Base-by-base conservation (phyloP, 371 early-diverging fungal species). In the Mucor plumbeus region DNA sequence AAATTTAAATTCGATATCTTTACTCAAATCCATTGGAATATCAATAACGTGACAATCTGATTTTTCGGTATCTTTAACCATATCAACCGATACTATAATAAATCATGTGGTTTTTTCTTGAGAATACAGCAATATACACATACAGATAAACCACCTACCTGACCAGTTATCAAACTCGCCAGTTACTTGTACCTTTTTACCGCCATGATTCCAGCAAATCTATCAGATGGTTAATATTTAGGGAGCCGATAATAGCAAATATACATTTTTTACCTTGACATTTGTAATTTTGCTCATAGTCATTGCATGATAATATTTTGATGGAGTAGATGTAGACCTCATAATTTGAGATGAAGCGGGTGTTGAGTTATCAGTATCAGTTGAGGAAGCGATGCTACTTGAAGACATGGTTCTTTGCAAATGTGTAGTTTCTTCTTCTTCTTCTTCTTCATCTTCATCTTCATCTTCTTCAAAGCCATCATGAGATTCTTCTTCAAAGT, bases 131-230 rank as follows among this genome's bases (percentile, higher is more conserved):
- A 17, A 40, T 14, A 53, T 40, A 34, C 4, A 36, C 8, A 14
- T 34, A 48, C 11, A 59, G 21, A 10, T 13, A 34, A 2, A 8
- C 35, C 21, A 13, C 31, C 59, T 79, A 85, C 85, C 71, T 71
- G 73, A 50, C 86, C 86, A 86, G 66, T 82, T 73, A 64, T 83
- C 85, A 64, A 86, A 86, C 10, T 73, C 79, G 17, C 86, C 86
- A 19, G 85, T 86, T 48, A 86, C 69, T 50, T 77, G 74, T 26
- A 83, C 83, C 41, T 69, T 69, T 38, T 78, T 73, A 19, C 83
- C 87, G 13, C 84, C 87, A 59, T 82, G 80, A 31, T 73, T 78
- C 84, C 86, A 85, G 17, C 64, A 64, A 59, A 85, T 75, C 81
- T 85, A 73, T 7, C n/a, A 39, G 26, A 43, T 9, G 10, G 17